Evolutionary conservation across 2,329 filamentous ascomycete genomes (phyloP).

Genomic region (Phyllosticta citribraziliensis): DNA sequence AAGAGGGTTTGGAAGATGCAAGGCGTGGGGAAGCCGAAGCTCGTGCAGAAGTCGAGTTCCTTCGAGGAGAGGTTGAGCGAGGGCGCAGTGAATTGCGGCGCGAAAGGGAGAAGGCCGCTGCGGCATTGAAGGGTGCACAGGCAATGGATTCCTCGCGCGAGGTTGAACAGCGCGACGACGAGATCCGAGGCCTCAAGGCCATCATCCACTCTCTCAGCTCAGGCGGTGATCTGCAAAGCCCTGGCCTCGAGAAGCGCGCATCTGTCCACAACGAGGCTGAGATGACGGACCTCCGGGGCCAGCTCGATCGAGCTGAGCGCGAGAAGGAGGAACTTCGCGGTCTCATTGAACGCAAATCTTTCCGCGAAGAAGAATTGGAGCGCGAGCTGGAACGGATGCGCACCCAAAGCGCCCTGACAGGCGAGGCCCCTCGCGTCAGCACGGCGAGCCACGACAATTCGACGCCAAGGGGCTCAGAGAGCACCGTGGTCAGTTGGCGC

Average conservation of each 20-base stretch:
- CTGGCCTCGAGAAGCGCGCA: conserved; percentile 20
- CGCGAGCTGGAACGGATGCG: conserved; percentile 60
- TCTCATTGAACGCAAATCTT: conserved; percentile 60
- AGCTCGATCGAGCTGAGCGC: conserved; percentile 62
- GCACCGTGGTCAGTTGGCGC: conserved; percentile 52
- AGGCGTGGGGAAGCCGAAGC: conserved; percentile 90
- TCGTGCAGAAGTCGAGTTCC: conserved; percentile 87
- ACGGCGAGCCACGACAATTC: conserved; percentile 42
- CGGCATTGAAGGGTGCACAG: conserved; percentile 46
- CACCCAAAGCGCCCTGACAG: not conserved
- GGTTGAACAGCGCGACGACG: conserved; percentile 88
- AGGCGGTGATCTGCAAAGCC: conserved; percentile 41
- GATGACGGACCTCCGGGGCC: conserved; percentile 47
- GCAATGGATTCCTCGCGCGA: conserved; percentile 52
- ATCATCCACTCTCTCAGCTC: conserved; percentile 94
- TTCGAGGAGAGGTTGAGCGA: conserved; percentile 88
- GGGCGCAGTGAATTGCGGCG: conserved; percentile 78
- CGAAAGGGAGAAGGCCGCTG: conserved; percentile 73
- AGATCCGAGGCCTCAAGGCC: conserved; percentile 91
- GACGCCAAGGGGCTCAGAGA: conserved; percentile 51
- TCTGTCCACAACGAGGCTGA: conserved; percentile 29
- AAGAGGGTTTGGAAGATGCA: conserved; percentile 93
- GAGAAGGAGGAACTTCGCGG: conserved; percentile 71
- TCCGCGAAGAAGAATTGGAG: conserved; percentile 76
- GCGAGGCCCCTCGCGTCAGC: conserved; percentile 40